Percentiles rank a stretch among this genome's conserved stretches.
Conservation (phyloP, 257 asterid genomes). For the Craterostigma plantagineum region DNA sequence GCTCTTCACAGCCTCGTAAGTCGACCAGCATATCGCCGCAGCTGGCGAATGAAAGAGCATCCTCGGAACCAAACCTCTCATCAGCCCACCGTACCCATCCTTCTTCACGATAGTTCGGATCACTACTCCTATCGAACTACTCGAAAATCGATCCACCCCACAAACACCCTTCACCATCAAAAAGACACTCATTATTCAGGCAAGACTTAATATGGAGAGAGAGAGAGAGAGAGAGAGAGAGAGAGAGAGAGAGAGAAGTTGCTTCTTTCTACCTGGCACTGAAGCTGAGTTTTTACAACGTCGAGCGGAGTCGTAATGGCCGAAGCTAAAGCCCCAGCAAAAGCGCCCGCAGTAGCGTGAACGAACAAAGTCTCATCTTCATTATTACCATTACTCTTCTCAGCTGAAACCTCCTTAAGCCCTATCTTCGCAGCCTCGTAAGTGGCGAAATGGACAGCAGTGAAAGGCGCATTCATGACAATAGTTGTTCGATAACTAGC, state of each 20-base stretch:
- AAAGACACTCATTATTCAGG: neutral
- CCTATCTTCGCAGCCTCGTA: conserved; percentile 42
- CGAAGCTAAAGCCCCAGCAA: conserved; percentile 48
- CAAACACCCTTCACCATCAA: conserved; percentile 41
- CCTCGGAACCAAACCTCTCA: conserved; percentile 26
- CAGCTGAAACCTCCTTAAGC: conserved; percentile 15
- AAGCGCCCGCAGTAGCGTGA: conserved; percentile 55
- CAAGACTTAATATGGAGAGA: too few relatives aligned
- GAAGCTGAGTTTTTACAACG: conserved; percentile 55
- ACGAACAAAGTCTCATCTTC: conserved; percentile 30
- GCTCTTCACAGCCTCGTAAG: conserved; percentile 40
- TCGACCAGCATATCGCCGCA: conserved; percentile 64
- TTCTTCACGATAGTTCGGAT: conserved; percentile 19
- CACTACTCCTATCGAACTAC: conserved; percentile 32
- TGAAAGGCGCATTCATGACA: conserved; percentile 53
- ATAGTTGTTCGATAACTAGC: conserved; percentile 45
- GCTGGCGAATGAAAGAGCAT: conserved; percentile 67
- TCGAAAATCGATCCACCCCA: conserved; percentile 36
- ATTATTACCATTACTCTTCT: too few relatives aligned
- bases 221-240: too few relatives aligned
- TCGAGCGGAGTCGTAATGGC: conserved; percentile 49
- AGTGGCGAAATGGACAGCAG: conserved; percentile 48
- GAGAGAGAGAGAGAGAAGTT: too few relatives aligned
- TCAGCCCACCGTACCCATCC: neutral
- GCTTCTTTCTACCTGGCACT: conserved; percentile 45